Conservation (phyloP, 2,329 filamentous ascomycete species). For the Gyromitra esculenta region DNA sequence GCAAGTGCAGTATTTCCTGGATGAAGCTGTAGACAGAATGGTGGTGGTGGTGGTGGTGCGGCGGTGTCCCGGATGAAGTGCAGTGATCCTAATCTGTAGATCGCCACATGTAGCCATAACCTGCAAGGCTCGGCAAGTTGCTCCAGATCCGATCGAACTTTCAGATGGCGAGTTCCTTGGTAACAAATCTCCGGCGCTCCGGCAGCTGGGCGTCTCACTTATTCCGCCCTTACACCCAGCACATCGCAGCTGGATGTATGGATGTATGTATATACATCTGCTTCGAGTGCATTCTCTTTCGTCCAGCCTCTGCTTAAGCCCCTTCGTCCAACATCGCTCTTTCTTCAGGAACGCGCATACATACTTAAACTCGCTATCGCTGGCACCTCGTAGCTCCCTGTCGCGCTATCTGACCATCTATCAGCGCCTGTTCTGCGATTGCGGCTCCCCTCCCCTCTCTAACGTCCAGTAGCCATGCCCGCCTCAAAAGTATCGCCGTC, state of each 20-base stretch:
- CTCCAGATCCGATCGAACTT: neutral
- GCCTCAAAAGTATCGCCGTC: neutral
- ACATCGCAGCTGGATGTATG: neutral
- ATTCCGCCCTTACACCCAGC: neutral
- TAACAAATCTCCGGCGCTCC: slow-evolving; percentile 7
- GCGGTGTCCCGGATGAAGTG: no score
- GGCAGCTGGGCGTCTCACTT: neutral
- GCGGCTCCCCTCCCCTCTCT: neutral
- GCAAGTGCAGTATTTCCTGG: no score
- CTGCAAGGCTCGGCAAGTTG: slow-evolving; percentile 3
- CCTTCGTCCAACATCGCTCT: neutral
- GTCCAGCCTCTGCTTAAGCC: neutral
- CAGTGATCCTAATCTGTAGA: neutral
- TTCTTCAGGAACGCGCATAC: neutral
- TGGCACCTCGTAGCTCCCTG: neutral
- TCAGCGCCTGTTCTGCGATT: neutral
- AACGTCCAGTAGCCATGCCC: slow-evolving; percentile 16
- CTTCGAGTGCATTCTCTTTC: neutral
- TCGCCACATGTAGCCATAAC: neutral
- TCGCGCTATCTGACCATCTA: neutral
- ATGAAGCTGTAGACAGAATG: no score
- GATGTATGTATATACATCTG: neutral
- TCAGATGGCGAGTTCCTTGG: slow-evolving; percentile 18
- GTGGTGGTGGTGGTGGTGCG: no score
- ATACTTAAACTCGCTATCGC: neutral